phyloP scores from a whole-genome alignment of 768 basidiomycete genomes.

The Tylopilus balloui region DNA sequence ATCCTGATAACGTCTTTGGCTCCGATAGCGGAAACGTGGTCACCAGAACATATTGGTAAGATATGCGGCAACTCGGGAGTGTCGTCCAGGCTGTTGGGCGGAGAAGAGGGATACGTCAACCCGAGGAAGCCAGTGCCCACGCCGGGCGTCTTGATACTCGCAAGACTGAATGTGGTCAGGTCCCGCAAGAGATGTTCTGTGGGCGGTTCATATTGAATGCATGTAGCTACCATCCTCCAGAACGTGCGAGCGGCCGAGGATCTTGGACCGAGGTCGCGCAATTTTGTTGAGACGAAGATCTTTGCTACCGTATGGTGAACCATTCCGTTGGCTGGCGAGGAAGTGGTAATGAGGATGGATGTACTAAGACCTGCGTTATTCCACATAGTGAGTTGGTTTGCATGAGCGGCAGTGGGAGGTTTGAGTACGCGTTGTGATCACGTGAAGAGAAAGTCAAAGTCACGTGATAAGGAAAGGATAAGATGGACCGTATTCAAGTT shows the following conservation, averaged over 20 bases:
- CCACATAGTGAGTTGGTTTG: constrained; percentile 18
- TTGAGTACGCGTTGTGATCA: constrained; percentile 20
- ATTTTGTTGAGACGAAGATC: constrained; percentile 24
- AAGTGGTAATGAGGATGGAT: constrained; percentile 20
- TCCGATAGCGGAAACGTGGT: neutral
- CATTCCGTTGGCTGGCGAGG: constrained; percentile 28
- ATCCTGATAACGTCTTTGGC: constrained; percentile 9
- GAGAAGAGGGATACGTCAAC: constrained; percentile 7
- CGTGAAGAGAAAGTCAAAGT: constrained; percentile 15
- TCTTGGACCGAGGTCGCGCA: constrained; percentile 26
- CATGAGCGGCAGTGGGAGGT: neutral
- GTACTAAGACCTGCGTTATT: constrained; percentile 28
- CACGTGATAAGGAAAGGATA: constrained; percentile 11
- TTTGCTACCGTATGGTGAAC: constrained; percentile 25
- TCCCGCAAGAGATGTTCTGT: constrained; percentile 17
- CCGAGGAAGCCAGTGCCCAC: constrained; percentile 25
- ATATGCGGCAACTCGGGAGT: constrained; percentile 16
- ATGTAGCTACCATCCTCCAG: constrained; percentile 25
- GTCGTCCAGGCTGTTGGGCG: constrained; percentile 10
- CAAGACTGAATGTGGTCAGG: constrained; percentile 24
- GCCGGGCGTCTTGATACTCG: constrained; percentile 18
- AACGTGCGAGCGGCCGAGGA: constrained; percentile 20
- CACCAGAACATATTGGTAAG: constrained; percentile 15
- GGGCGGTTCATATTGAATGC: constrained; percentile 23
- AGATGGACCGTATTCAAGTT: neutral